Conservation (phyloP, 768 basidiomycete genomes). For the Pleurotus tuber-regium region DNA sequence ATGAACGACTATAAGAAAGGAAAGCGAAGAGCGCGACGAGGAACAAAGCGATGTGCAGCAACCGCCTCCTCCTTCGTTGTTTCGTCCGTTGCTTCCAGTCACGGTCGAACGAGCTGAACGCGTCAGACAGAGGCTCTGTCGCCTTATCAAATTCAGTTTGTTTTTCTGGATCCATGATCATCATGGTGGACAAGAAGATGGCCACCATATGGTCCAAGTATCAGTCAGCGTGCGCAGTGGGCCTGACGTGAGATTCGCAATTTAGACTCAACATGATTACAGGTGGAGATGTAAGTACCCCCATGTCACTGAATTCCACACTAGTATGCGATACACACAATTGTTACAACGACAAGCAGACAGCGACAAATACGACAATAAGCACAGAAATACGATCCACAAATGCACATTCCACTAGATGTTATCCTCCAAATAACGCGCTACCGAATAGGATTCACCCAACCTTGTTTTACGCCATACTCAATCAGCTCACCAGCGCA, state of each 20-base stretch:
- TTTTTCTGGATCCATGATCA: constrained; percentile 1
- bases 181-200: constrained; percentile 2
- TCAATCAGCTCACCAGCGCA: constrained; percentile 6
- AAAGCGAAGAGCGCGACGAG: background rate
- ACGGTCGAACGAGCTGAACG: background rate
- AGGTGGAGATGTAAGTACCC: too few species aligned
- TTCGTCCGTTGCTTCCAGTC: background rate
- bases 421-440: too few species aligned
- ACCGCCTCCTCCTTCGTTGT: constrained; percentile 1
- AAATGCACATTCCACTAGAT: too few species aligned
- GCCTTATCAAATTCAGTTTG: background rate
- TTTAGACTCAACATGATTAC: background rate
- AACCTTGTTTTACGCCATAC: constrained; percentile 6
- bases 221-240: constrained; percentile 2
- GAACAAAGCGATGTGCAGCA: background rate
- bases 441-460: constrained; percentile 6
- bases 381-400: too few species aligned
- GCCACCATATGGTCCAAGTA: background rate
- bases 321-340: too few species aligned
- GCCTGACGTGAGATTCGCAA: constrained; percentile 9
- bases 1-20: background rate
- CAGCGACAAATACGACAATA: too few species aligned
- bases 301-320: too few species aligned
- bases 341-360: too few species aligned
- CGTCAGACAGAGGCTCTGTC: background rate